A percentile compares a stretch with the other conserved stretches of the same genome.
phyloP scores from a whole-genome alignment of 371 early-diverging fungal genomes.

The Syncephalis plumigaleata region DNA sequence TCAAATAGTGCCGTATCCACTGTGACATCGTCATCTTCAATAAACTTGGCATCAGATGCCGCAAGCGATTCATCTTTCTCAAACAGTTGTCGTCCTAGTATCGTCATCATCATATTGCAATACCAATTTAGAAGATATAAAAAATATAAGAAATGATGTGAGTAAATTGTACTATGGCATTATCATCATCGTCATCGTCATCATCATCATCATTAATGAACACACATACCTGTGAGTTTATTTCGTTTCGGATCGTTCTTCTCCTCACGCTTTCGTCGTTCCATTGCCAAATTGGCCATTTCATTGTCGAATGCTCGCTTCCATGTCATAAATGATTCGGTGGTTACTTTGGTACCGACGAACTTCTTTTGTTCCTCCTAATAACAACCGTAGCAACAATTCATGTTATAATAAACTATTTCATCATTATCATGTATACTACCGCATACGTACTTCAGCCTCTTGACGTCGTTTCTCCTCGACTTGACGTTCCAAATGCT shows the following conservation, averaged over 20 bases:
- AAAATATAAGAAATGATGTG: background rate
- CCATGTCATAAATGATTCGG: conserved; percentile 65
- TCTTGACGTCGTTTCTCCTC: conserved; percentile 42
- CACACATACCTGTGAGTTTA: background rate
- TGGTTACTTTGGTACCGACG: conserved; percentile 70
- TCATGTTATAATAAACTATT: background rate
- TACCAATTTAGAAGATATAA: background rate
- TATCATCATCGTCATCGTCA: background rate
- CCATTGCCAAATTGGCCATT: conserved; percentile 8
- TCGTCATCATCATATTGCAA: too few species aligned
- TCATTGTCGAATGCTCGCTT: conserved; percentile 60
- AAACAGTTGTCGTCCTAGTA: conserved; percentile 72
- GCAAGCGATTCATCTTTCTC: conserved; percentile 76
- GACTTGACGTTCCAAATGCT: conserved; percentile 24
- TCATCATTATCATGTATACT: background rate
- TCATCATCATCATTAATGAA: background rate
- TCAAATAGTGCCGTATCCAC: conserved; percentile 62
- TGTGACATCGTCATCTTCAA: conserved; percentile 74
- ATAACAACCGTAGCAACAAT: background rate
- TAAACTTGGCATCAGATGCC: conserved; percentile 57
- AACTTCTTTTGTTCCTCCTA: conserved; percentile 57
- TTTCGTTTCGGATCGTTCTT: conserved; percentile 1
- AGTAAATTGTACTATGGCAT: too few species aligned
- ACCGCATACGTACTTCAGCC: conserved; percentile 33
- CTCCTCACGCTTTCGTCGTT: background rate